Conservation (phyloP, 2,329 filamentous ascomycete species). For the Cladophialophora carrionii region DNA sequence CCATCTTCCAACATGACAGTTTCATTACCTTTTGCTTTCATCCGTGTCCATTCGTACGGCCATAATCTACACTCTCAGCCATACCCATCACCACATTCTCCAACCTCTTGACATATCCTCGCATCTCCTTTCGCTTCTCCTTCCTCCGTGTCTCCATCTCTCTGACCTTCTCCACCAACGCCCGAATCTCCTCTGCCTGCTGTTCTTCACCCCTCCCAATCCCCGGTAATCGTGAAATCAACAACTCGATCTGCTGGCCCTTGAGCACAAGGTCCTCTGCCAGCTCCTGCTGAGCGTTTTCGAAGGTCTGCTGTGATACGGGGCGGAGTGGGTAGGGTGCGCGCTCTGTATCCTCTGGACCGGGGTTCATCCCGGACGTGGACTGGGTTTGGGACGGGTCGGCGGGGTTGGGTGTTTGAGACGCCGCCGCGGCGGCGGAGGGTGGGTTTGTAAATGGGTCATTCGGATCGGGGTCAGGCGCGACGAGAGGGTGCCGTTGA, state of each 20-base stretch:
- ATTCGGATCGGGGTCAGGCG: slow-evolving; percentile 43
- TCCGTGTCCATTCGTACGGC: slow-evolving; percentile 19
- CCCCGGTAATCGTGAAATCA: slow-evolving; percentile 53
- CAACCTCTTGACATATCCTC: slow-evolving; percentile 45
- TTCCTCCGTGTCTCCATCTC: slow-evolving; percentile 50
- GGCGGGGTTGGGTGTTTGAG: slow-evolving; percentile 41
- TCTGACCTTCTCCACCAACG: slow-evolving; percentile 50
- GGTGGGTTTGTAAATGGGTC: slow-evolving; percentile 43
- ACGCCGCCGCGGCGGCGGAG: slow-evolving; percentile 23
- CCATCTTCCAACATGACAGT: neutral
- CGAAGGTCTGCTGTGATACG: slow-evolving; percentile 49
- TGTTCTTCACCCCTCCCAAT: slow-evolving; percentile 51
- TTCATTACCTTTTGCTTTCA: slow-evolving; percentile 2
- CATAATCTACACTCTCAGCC: slow-evolving; percentile 35
- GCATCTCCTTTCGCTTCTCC: slow-evolving; percentile 49
- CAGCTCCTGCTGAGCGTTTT: slow-evolving; percentile 51
- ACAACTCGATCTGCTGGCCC: slow-evolving; percentile 56
- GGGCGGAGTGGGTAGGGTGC: slow-evolving; percentile 45
- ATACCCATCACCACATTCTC: slow-evolving; percentile 45
- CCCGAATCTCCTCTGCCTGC: slow-evolving; percentile 50
- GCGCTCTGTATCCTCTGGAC: slow-evolving; percentile 38
- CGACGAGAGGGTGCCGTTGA: slow-evolving; percentile 50
- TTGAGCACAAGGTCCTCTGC: slow-evolving; percentile 56
- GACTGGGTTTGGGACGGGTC: slow-evolving; percentile 16
- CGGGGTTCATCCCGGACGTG: slow-evolving; percentile 28